phyloP scores from a whole-genome alignment of 495 filamentous ascomycete genomes.

The Penicillium silybi region DNA sequence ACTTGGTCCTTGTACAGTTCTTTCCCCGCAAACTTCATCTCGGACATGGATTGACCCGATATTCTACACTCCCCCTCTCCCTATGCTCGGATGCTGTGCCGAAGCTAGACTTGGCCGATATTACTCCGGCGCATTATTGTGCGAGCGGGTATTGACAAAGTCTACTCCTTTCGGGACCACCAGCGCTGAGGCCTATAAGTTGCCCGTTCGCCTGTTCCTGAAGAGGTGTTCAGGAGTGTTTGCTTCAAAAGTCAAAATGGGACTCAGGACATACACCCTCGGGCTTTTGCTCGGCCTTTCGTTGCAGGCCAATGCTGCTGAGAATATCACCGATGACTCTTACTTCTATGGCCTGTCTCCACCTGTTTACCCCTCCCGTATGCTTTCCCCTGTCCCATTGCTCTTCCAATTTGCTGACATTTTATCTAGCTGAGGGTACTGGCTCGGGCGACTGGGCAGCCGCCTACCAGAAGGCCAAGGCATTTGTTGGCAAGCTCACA shows the following conservation, averaged over 20 bases:
- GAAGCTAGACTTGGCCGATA: background rate
- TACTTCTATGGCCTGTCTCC: conserved; percentile 57
- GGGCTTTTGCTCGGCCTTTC: conserved; percentile 5
- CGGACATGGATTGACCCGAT: background rate
- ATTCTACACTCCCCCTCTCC: background rate
- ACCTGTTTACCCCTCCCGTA: conserved; percentile 52
- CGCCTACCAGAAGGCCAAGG: background rate
- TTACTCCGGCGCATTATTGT: background rate
- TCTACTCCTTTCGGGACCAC: background rate
- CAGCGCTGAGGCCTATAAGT: background rate
- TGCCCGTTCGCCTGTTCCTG: background rate
- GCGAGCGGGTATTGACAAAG: background rate
- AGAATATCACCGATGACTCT: conserved; percentile 21
- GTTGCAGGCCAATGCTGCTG: background rate
- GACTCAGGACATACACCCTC: background rate
- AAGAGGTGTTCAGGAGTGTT: background rate
- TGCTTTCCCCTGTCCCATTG: background rate
- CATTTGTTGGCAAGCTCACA: background rate
- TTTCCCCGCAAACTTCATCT: background rate
- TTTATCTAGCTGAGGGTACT: background rate
- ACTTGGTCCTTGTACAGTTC: background rate
- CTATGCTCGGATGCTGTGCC: background rate
- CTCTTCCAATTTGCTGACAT: background rate
- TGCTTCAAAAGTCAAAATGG: background rate
- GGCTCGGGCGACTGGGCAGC: background rate